Evolutionary conservation across 1,284 basidiomycete genomes (phyloP).

Genomic region (Mycosarcoma mackinlayi): DNA sequence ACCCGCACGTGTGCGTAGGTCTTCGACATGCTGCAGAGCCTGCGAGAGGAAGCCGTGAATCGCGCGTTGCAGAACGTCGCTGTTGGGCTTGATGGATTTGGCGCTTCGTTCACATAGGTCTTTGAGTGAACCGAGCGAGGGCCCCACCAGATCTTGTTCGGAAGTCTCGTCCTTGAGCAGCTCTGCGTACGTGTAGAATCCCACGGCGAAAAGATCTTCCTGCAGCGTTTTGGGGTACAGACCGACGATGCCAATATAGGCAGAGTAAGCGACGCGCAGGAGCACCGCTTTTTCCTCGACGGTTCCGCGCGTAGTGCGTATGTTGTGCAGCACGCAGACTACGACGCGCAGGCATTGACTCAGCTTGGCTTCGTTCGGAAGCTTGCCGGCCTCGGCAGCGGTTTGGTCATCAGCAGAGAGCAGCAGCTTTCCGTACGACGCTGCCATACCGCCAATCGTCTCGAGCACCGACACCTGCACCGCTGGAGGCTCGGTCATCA

Average conservation of each 20-base stretch:
- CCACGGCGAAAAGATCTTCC: conserved; percentile 83
- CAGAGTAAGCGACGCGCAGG: conserved; percentile 77
- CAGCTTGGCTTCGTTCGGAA: conserved; percentile 70
- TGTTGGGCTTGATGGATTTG: conserved; percentile 55
- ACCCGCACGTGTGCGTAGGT: conserved; percentile 78
- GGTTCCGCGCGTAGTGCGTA: conserved; percentile 71
- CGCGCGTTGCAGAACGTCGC: conserved; percentile 70
- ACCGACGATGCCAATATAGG: conserved; percentile 76
- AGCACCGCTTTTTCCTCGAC: conserved; percentile 72
- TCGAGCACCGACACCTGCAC: conserved; percentile 82
- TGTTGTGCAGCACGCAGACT: conserved; percentile 80
- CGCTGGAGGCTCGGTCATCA: conserved; percentile 81
- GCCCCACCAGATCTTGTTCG: conserved; percentile 52
- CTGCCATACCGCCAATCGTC: conserved; percentile 77
- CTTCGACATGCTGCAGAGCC: conserved; percentile 86
- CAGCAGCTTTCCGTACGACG: conserved; percentile 71
- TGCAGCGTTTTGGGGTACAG: conserved; percentile 74
- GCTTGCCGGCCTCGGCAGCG: conserved; percentile 50
- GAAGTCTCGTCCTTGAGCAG: conserved; percentile 58
- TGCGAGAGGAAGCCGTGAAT: conserved; percentile 87
- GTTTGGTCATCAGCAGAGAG: conserved; percentile 49
- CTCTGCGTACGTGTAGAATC: conserved; percentile 84
- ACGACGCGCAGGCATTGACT: conserved; percentile 85
- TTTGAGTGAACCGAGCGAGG: conserved; percentile 58
- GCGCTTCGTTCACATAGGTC: conserved; percentile 56